phyloP scores from a whole-genome alignment of 768 basidiomycete species.

The Phylloporus sp. region DNA sequence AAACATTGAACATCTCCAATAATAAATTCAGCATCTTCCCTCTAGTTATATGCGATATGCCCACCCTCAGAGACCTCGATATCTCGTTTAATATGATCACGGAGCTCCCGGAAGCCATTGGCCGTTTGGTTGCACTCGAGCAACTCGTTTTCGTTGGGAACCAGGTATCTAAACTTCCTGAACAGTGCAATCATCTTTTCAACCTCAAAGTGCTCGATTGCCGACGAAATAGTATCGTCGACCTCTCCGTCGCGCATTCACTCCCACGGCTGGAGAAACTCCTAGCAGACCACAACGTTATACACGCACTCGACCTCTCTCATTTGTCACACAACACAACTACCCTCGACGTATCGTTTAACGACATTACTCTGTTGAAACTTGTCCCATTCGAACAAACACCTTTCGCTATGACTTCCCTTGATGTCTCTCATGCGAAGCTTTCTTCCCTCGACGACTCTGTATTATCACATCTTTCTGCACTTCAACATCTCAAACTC shows the following conservation, averaged over 20 bases:
- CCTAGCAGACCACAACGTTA: constrained; percentile 76
- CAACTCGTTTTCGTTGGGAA: constrained; percentile 84
- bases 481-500: constrained; percentile 67
- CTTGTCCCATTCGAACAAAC: constrained; percentile 46
- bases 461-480: constrained; percentile 66
- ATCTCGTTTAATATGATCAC: constrained; percentile 91
- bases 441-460: constrained; percentile 78
- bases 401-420: constrained; percentile 60
- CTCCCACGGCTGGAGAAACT: constrained; percentile 68
- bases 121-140: constrained; percentile 63
- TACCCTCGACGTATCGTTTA: constrained; percentile 71
- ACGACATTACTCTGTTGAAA: constrained; percentile 81
- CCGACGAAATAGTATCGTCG: constrained; percentile 76
- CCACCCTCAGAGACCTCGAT: constrained; percentile 78
- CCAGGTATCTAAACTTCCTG: constrained; percentile 67
- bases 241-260: constrained; percentile 64
- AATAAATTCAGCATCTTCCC: constrained; percentile 87
- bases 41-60: constrained; percentile 66
- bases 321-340: constrained; percentile 61
- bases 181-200: constrained; percentile 50
- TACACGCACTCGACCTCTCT: constrained; percentile 77
- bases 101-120: constrained; percentile 77
- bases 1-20: constrained; percentile 88
- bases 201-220: constrained; percentile 76
- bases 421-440: constrained; percentile 87